phyloP scores from a whole-genome alignment of 2,329 filamentous ascomycete genomes.

The Periconia sp. region DNA sequence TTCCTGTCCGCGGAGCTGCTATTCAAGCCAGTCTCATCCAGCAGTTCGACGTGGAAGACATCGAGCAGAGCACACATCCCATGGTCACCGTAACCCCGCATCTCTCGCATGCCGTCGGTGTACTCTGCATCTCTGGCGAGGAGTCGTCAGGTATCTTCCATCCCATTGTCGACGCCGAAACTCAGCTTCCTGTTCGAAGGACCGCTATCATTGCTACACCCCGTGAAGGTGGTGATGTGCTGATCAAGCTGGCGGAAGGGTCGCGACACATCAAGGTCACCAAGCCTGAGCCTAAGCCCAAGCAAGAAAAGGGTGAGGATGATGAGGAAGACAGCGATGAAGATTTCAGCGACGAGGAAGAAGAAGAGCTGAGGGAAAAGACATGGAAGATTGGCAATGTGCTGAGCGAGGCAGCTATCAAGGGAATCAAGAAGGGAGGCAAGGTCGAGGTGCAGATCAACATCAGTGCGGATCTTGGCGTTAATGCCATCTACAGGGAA shows the following conservation, averaged over 20 bases:
- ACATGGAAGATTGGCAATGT: conserved; percentile 86
- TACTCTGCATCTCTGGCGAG: conserved; percentile 70
- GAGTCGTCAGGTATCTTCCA: conserved; percentile 73
- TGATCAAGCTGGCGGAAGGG: conserved; percentile 88
- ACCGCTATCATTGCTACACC: conserved; percentile 79
- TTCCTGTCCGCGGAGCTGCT: conserved; percentile 86
- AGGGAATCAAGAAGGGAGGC: conserved; percentile 81
- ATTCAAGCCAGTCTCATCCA: conserved; percentile 94
- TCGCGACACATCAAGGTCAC: conserved; percentile 91
- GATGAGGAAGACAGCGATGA: conserved; percentile 69
- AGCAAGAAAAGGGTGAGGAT: conserved; percentile 66
- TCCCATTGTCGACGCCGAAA: conserved; percentile 83
- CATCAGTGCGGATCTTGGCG: conserved; percentile 76
- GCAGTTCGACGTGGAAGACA: conserved; percentile 92
- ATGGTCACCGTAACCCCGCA: conserved; percentile 94
- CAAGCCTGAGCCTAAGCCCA: conserved; percentile 80
- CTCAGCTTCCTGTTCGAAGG: conserved; percentile 85
- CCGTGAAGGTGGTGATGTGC: conserved; percentile 82
- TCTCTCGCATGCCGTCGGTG: conserved; percentile 85
- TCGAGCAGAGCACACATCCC: conserved; percentile 94
- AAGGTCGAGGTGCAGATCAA: conserved; percentile 96
- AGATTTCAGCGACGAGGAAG: conserved; percentile 67
- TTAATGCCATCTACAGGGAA: conserved; percentile 83
- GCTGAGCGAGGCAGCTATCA: conserved; percentile 85
- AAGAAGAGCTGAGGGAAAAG: conserved; percentile 87